These are phyloP conservation scores for Didymella exigua DNA, from an alignment of 2,329 filamentous ascomycete genomes.

Conservation along the genomic window DNA sequence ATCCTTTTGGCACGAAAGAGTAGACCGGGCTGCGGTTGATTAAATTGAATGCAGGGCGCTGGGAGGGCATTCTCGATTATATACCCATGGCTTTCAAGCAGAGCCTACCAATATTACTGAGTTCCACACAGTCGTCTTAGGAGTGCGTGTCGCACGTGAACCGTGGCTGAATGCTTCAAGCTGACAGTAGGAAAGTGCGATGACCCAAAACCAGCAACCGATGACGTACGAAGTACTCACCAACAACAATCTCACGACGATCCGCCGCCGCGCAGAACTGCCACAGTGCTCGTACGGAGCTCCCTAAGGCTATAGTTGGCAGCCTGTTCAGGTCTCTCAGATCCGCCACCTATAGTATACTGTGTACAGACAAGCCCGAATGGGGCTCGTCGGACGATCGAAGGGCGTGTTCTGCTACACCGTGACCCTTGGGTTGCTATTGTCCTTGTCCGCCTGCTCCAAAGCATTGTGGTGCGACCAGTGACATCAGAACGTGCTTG, in stretches of 20 bases:
- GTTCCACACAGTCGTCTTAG: background rate
- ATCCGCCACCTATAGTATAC: background rate
- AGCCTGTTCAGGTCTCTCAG: background rate
- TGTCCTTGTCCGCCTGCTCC: too few species aligned
- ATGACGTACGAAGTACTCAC: conserved; percentile 11
- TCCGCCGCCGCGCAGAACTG: background rate
- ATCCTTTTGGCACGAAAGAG: background rate
- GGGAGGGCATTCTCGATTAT: conserved; percentile 12
- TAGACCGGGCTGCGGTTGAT: background rate
- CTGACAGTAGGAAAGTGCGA: background rate
- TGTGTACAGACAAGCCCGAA: background rate
- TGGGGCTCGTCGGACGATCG: background rate
- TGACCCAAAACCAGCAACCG: conserved; percentile 3
- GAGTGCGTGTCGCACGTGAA: background rate
- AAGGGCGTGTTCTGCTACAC: too few species aligned
- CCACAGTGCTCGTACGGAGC: background rate
- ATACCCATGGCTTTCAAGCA: conserved; percentile 13
- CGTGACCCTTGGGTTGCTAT: too few species aligned
- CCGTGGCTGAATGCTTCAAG: background rate
- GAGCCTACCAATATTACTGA: conserved; percentile 15
- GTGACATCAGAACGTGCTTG: too few species aligned
- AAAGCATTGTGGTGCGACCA: too few species aligned
- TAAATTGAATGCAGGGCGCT: conserved; percentile 17
- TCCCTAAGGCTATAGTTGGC: background rate
- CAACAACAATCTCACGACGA: background rate